Conservation (phyloP, 495 filamentous ascomycete genomes). For the Aspergillus mulundensis region DNA sequence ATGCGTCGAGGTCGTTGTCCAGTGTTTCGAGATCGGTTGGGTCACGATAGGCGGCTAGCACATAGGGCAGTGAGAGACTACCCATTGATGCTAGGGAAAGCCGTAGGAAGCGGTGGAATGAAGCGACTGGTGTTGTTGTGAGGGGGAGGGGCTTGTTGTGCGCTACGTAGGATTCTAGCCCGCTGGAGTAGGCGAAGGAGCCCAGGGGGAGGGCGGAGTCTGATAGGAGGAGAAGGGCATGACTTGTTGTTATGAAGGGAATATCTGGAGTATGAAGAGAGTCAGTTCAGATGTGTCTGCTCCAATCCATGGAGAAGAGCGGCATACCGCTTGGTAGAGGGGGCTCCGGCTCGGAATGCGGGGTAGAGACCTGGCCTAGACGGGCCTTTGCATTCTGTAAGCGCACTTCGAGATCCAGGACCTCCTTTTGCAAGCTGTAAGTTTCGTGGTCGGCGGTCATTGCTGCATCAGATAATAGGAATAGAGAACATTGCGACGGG, state of each 20-base stretch:
- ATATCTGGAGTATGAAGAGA: neutral
- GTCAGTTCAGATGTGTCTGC: too few relatives aligned
- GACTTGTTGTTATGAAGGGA: conserved; percentile 32
- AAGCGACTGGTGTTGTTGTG: conserved; percentile 29
- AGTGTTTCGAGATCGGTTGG: conserved; percentile 55
- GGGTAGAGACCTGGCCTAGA: conserved; percentile 14
- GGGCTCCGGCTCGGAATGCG: neutral
- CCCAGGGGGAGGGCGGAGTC: conserved; percentile 95
- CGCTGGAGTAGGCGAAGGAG: conserved; percentile 93
- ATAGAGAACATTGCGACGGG: conserved; percentile 1
- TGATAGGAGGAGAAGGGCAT: conserved; percentile 85
- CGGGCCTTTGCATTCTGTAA: conserved; percentile 35
- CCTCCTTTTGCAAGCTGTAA: conserved; percentile 45
- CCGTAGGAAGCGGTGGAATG: conserved; percentile 71
- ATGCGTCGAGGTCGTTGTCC: conserved; percentile 84
- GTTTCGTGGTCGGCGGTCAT: conserved; percentile 19
- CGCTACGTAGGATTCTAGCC: conserved; percentile 89
- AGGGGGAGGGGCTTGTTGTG: conserved; percentile 56
- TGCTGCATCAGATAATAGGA: conserved; percentile 6
- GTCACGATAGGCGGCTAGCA: conserved; percentile 66
- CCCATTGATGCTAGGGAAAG: conserved; percentile 75
- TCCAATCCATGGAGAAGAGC: neutral
- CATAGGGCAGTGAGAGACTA: conserved; percentile 77
- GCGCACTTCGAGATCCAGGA: conserved; percentile 47
- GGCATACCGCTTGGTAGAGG: conserved; percentile 12